These are phyloP conservation scores for Pseudozyma hubeiensis DNA, from an alignment of 1,284 basidiomycete species.

Conservation along the genomic window DNA sequence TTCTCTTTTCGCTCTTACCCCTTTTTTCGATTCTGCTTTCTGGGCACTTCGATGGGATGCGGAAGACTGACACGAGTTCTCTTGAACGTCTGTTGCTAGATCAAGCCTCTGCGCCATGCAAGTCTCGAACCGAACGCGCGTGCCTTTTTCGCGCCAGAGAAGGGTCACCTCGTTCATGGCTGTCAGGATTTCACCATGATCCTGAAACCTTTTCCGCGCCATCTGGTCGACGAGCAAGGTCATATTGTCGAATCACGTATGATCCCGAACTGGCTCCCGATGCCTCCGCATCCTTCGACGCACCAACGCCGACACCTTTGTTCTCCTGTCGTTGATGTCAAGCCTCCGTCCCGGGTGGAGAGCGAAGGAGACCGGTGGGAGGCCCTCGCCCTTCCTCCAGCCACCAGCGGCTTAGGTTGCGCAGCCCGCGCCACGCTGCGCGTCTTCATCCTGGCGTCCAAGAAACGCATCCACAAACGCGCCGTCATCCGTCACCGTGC, in stretches of 20 bases:
- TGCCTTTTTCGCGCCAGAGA: constrained; percentile 14
- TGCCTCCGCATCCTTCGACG: constrained; percentile 27
- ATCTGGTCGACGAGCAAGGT: constrained; percentile 18
- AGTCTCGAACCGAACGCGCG: constrained; percentile 3
- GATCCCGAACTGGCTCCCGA: constrained; percentile 30
- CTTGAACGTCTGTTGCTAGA: background rate
- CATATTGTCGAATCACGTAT: constrained; percentile 9
- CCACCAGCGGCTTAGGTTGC: background rate
- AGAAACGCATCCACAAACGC: constrained; percentile 57
- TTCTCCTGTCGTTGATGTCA: background rate
- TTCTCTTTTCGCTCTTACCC: constrained; percentile 5
- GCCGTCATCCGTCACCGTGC: constrained; percentile 55
- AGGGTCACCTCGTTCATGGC: constrained; percentile 1
- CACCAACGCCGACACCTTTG: constrained; percentile 36
- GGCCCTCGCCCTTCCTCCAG: background rate
- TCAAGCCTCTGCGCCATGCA: constrained; percentile 29
- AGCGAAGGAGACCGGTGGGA: constrained; percentile 19
- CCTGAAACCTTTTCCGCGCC: constrained; percentile 36
- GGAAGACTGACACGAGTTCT: constrained; percentile 13
- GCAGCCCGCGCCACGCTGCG: constrained; percentile 23
- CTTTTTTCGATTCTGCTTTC: background rate
- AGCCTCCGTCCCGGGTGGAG: background rate
- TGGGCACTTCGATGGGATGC: background rate
- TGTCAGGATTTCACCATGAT: constrained; percentile 25
- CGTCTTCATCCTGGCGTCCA: constrained; percentile 44